phyloP scores from a whole-genome alignment of 768 basidiomycete species.

The Suillus luteus region DNA sequence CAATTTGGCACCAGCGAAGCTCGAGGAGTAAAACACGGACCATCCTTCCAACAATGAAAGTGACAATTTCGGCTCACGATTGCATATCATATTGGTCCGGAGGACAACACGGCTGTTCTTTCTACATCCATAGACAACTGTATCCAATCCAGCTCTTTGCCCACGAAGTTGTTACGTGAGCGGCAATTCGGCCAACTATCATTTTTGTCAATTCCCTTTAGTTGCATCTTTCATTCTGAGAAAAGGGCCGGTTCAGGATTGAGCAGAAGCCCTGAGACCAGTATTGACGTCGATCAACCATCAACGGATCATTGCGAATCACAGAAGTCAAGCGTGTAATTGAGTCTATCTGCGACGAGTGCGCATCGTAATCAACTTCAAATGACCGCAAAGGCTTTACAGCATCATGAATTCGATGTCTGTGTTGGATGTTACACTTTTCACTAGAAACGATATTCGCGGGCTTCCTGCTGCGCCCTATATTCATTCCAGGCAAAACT shows the following conservation, averaged over 20 bases:
- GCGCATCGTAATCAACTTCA: background rate
- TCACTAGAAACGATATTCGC: background rate
- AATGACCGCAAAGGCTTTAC: conserved; percentile 4
- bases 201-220: background rate
- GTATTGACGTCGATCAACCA: conserved; percentile 4
- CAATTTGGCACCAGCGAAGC: background rate
- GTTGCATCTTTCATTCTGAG: background rate
- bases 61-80: background rate
- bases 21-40: background rate
- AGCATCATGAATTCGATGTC: background rate
- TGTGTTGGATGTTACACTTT: background rate
- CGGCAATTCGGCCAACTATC: background rate
- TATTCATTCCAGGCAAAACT: background rate
- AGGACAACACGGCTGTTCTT: background rate
- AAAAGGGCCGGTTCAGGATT: background rate
- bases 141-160: background rate
- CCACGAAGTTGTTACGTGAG: background rate
- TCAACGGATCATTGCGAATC: conserved; percentile 8
- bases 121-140: background rate
- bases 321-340: background rate
- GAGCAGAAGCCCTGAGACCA: background rate
- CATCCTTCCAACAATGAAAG: background rate
- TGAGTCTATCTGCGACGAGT: background rate
- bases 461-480: conserved; percentile 1
- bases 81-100: background rate